A percentile compares a stretch with the other conserved stretches of the same genome.
Evolutionary conservation across 2,329 filamentous ascomycete species (phyloP).

Genomic region (Apiospora phragmitis): DNA sequence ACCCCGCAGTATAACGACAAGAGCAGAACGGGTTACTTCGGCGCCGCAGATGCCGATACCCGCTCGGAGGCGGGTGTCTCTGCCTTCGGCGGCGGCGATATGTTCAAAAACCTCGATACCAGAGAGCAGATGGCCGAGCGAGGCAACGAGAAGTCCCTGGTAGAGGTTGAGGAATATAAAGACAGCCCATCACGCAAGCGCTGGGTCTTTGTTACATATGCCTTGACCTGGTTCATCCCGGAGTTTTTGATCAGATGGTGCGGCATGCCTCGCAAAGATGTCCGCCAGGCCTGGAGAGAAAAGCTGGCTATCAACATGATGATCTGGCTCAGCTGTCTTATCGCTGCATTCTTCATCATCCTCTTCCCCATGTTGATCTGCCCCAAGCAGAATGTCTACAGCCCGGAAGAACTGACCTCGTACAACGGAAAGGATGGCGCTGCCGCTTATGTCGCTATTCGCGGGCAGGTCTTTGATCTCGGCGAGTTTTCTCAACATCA

Average conservation of each 20-base stretch:
- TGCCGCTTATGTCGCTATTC: slow-evolving; percentile 74
- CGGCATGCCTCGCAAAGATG: slow-evolving; percentile 87
- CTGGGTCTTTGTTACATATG: slow-evolving; percentile 83
- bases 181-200: slow-evolving; percentile 81
- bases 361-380: slow-evolving; percentile 86
- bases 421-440: slow-evolving; percentile 71
- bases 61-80: slow-evolving; percentile 91
- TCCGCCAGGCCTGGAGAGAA: slow-evolving; percentile 91
- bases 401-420: slow-evolving; percentile 69
- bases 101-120: slow-evolving; percentile 97
- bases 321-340: slow-evolving; percentile 83
- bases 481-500: slow-evolving; percentile 72
- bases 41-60: slow-evolving; percentile 72
- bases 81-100: slow-evolving; percentile 88
- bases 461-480: slow-evolving; percentile 87
- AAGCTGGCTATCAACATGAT: slow-evolving; percentile 97
- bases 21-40: slow-evolving; percentile 77
- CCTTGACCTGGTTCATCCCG: slow-evolving; percentile 84
- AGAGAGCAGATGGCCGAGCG: slow-evolving; percentile 94
- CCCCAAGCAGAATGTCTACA: slow-evolving; percentile 87
- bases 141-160: slow-evolving; percentile 84
- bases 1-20: slow-evolving; percentile 73
- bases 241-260: slow-evolving; percentile 76
- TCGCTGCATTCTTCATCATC: slow-evolving; percentile 87
- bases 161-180: slow-evolving; percentile 83